Evolutionary conservation across 140 eudicot species (phyloP), one percentile per base, ranked within the genome.

Genomic region (Erigeron philadelphicus): DNA sequence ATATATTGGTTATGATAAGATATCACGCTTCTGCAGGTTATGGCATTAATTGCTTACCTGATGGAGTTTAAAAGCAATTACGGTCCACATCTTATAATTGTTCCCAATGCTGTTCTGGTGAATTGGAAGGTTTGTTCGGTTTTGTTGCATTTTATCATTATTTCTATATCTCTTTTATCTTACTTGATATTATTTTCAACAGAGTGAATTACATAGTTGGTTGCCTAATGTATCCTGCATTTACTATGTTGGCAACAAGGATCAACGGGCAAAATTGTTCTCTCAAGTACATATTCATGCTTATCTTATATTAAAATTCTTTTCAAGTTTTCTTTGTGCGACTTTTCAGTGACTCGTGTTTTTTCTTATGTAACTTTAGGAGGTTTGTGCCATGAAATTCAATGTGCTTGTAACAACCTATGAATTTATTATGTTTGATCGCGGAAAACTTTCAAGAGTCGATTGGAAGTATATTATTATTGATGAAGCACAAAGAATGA

Each of bases 401-500:
- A 94, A 94, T 66, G 95, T 94, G 44, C 97, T 89, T 63, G 97
- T 94, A 75, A 94, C 99, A 58, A 94, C 99, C 73, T 94, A 89
- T 67, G 99, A 89, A 81, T 94, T 94, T 63, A 76, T 94, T 73
- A 89, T 94, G 99, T 85, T 72, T 83, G 99, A 94, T 72, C 89
- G 84, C 15, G 73, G 95, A 35, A 94, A 94, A 64, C 97, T 89
- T 53, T 90, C 99, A 13, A 93, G 86, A 82, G 75, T 93, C 58
- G 99, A 93, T 74, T 93, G 99, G 99, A 93, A 93, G 74, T 93
- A 93, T 72, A 89, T 93, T 40, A 71, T 93, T 64, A 93, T 93
- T 66, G 99, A 93, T 73, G 99, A 93, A 82, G 99, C 99, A 49
- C 99, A 93, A 79, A 68, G 99, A 75, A 93, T 93, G 99, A 93